Evolutionary conservation across 768 basidiomycete genomes (phyloP).

Genomic region (Xerocomellus amylosporus): DNA sequence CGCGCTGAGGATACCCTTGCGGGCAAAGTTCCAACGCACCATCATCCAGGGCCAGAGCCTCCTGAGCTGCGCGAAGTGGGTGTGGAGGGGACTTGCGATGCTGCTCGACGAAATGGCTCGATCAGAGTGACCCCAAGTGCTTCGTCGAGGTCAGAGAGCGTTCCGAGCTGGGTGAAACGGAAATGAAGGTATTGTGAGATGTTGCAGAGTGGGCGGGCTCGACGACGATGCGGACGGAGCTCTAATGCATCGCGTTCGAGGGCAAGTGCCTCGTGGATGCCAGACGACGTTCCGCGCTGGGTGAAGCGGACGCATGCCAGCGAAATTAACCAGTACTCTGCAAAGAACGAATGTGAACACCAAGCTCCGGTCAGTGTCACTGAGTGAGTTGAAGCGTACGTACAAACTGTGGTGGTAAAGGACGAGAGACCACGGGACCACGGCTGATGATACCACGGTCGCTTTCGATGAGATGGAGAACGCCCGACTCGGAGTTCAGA

Average conservation of each 20-base stretch:
- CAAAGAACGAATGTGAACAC: no score
- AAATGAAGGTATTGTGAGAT: neutral
- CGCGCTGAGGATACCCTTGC: neutral
- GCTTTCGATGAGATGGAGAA: no score
- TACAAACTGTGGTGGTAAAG: no score
- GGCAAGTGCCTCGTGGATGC: neutral
- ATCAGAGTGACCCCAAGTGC: neutral
- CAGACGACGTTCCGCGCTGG: neutral
- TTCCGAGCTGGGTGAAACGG: neutral
- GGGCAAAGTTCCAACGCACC: neutral
- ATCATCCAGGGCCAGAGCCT: neutral
- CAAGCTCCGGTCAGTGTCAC: no score
- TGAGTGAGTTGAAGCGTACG: no score
- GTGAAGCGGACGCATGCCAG: neutral
- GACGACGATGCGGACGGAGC: neutral
- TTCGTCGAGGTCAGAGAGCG: neutral
- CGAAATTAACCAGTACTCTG: neutral
- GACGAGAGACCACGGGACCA: no score
- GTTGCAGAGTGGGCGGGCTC: neutral
- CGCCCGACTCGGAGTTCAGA: no score
- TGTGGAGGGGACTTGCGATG: neutral
- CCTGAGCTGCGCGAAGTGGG: neutral
- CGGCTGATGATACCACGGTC: no score
- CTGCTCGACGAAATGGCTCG: neutral
- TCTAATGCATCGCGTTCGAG: neutral